A percentile compares a stretch with the other conserved stretches of the same genome.
Evolutionary conservation across 305 asterid species (phyloP).

Genomic region (Euphrasia arctica): DNA sequence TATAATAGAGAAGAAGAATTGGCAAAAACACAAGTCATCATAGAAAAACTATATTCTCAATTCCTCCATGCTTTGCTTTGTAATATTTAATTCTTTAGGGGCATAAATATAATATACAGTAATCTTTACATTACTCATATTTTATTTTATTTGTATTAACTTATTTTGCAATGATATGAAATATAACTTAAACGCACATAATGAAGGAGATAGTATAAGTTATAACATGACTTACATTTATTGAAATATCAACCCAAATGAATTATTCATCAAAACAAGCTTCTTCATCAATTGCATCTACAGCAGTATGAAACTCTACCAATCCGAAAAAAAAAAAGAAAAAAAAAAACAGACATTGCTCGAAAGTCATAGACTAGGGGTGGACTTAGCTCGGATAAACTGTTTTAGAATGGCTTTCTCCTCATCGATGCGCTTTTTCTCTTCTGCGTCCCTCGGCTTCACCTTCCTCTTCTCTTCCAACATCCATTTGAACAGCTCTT

Average conservation of each 20-base stretch:
- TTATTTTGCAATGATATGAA: neutral
- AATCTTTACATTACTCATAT: neutral
- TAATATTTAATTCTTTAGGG: too few relatives aligned
- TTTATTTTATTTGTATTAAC: neutral
- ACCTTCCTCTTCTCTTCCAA: slow-evolving; percentile 82
- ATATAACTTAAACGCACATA: neutral
- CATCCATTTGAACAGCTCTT: slow-evolving; percentile 77
- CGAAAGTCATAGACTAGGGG: slow-evolving; percentile 45
- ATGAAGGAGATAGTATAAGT: too few relatives aligned
- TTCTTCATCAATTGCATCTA: slow-evolving; percentile 13
- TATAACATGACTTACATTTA: neutral
- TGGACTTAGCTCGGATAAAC: slow-evolving; percentile 64
- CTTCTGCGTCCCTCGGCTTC: slow-evolving; percentile 64
- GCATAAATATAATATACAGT: too few relatives aligned
- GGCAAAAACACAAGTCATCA: too few relatives aligned
- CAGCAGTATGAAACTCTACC: slow-evolving; percentile 9
- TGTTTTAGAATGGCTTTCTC: slow-evolving; percentile 88
- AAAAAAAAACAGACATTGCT: neutral
- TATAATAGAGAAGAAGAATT: too few relatives aligned
- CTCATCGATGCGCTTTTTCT: slow-evolving; percentile 74
- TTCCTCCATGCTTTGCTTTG: too few relatives aligned
- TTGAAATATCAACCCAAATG: neutral
- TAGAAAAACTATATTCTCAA: too few relatives aligned
- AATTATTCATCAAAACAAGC: slow-evolving; percentile 1
- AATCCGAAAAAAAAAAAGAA: neutral